Percentiles rank a stretch among this genome's conserved stretches.
These are phyloP conservation scores for Dispira simplex DNA, from an alignment of 192 early-diverging fungal genomes.

Conservation along the genomic window DNA sequence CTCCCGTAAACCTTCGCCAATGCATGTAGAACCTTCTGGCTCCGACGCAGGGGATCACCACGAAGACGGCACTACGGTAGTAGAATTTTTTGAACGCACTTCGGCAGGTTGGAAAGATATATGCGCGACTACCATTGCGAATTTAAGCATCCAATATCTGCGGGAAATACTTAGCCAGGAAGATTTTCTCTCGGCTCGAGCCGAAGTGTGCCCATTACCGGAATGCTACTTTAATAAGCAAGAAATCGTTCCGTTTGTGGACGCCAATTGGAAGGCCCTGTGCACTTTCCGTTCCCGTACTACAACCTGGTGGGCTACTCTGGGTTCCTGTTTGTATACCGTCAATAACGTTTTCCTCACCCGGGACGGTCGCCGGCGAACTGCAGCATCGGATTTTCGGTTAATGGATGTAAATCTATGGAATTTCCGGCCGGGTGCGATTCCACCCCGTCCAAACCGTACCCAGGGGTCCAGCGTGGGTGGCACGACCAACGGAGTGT, in stretches of 20 bases:
- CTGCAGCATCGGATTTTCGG: conserved; percentile 42
- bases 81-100: conserved; percentile 34
- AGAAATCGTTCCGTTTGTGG: conserved; percentile 46
- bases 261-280: conserved; percentile 41
- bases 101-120: conserved; percentile 54
- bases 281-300: conserved; percentile 46
- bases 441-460: conserved; percentile 13
- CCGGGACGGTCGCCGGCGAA: conserved; percentile 34
- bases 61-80: background rate
- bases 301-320: conserved; percentile 50
- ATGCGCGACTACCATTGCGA: conserved; percentile 40
- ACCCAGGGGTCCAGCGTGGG: conserved; percentile 10
- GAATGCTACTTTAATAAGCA: conserved; percentile 50
- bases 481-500: background rate
- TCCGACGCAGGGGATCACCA: too few species aligned
- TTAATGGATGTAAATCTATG: conserved; percentile 38
- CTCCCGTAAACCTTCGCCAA: too few species aligned
- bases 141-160: conserved; percentile 29
- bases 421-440: conserved; percentile 34
- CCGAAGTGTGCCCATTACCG: conserved; percentile 21
- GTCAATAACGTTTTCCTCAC: conserved; percentile 40
- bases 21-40: too few species aligned
- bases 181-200: conserved; percentile 11
- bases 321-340: conserved; percentile 46
- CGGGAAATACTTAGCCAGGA: conserved; percentile 21